A percentile compares a stretch with the other conserved stretches of the same genome.
These are phyloP conservation scores for Globisporangium sylvaticum DNA, from an alignment of 352 stramenopile genomes.

Conservation along the genomic window DNA sequence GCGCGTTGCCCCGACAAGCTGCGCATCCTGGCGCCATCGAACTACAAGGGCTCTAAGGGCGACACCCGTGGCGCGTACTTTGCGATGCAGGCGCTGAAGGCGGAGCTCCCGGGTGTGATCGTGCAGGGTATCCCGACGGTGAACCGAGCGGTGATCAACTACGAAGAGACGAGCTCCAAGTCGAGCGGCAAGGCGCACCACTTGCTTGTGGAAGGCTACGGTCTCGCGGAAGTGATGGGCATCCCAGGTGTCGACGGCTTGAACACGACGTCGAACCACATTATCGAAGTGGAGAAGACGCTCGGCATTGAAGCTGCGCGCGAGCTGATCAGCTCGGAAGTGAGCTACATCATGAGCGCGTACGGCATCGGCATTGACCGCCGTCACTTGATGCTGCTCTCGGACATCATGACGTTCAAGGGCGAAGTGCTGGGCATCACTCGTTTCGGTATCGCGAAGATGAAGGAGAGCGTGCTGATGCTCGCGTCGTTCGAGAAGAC, in stretches of 20 bases:
- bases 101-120: conserved; percentile 94
- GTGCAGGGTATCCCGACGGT: conserved; percentile 98
- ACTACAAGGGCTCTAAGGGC: conserved; percentile 83
- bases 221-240: conserved; percentile 97
- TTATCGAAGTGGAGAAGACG: conserved; percentile 96
- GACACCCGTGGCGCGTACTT: conserved; percentile 88
- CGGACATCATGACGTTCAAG: conserved; percentile 99
- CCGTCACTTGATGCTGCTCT: conserved; percentile 98
- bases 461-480: conserved; percentile 99
- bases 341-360: conserved; percentile 98
- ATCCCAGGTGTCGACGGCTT: conserved; percentile 95
- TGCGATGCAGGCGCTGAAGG: conserved; percentile 95
- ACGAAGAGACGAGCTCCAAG: conserved; percentile 86
- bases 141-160: conserved; percentile 98
- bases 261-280: conserved; percentile 98
- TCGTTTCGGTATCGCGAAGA: conserved; percentile 99
- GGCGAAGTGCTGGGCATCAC: conserved; percentile 86
- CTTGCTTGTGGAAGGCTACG: conserved; percentile 98
- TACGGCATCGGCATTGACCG: conserved; percentile 99
- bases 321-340: conserved; percentile 95
- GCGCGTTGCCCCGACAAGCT: conserved; percentile 79
- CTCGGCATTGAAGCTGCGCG: conserved; percentile 98
- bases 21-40: conserved; percentile 74
- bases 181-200: conserved; percentile 86
- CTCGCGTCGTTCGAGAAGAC: conserved; percentile 99